These are phyloP conservation scores for Colletotrichum sansevieriae DNA, from an alignment of 2,329 filamentous ascomycete genomes.

Conservation along the genomic window DNA sequence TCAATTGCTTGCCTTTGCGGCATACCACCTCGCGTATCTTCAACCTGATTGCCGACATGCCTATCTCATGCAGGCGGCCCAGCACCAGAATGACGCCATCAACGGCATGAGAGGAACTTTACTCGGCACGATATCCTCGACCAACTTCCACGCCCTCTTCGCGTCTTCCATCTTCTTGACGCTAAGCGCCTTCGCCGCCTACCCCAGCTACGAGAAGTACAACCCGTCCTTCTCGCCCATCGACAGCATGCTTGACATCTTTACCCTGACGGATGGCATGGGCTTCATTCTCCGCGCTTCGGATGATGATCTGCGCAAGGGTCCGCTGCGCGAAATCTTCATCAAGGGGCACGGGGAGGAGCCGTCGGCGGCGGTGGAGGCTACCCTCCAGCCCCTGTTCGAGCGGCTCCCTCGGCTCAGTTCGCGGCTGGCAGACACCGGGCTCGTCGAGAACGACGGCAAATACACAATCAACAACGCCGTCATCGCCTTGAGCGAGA, in stretches of 20 bases:
- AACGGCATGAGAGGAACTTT: constrained; percentile 47
- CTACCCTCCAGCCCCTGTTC: constrained; percentile 24
- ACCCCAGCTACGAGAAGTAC: constrained; percentile 42
- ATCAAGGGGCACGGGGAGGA: constrained; percentile 16
- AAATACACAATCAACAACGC: constrained; percentile 34
- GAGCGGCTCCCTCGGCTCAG: constrained; percentile 24
- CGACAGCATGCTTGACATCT: constrained; percentile 51
- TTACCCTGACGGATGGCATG: constrained; percentile 50
- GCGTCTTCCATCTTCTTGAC: constrained; percentile 50
- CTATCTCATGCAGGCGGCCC: constrained; percentile 49
- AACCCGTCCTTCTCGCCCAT: constrained; percentile 44
- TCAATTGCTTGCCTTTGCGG: constrained; percentile 50
- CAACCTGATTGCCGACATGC: constrained; percentile 45
- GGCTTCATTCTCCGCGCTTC: constrained; percentile 48
- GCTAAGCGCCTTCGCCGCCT: constrained; percentile 50
- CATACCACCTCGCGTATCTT: constrained; percentile 49
- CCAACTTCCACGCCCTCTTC: constrained; percentile 52
- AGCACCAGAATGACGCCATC: constrained; percentile 52
- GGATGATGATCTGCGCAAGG: constrained; percentile 43
- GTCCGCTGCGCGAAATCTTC: constrained; percentile 45
- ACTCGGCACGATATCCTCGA: constrained; percentile 45
- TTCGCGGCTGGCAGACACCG: background rate
- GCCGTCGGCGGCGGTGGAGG: constrained; percentile 18
- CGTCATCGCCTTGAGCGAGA: constrained; percentile 33
- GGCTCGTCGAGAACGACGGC: constrained; percentile 19